Percentiles rank a stretch among this genome's conserved stretches.
phyloP scores from a whole-genome alignment of 345 rosid species.

The Salix exigua region DNA sequence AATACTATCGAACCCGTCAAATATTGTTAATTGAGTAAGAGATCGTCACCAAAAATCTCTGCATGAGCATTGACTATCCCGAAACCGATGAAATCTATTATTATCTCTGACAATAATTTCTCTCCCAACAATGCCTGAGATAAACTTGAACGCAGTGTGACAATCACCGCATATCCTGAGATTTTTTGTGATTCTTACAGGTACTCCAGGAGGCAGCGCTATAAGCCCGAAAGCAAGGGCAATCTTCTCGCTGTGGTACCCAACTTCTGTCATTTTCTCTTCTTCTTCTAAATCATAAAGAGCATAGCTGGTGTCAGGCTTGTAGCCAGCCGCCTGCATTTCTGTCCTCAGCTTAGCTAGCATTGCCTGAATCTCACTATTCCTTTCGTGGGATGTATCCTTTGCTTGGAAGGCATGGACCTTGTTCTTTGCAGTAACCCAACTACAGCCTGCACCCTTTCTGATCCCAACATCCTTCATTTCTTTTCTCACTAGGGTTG shows the following conservation, averaged over 20 bases:
- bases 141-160: slow-evolving; percentile 69
- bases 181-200: slow-evolving; percentile 77
- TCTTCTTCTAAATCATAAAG: slow-evolving; percentile 87
- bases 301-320: slow-evolving; percentile 52
- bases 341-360: slow-evolving; percentile 43
- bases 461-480: slow-evolving; percentile 68
- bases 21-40: background rate
- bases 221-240: slow-evolving; percentile 79
- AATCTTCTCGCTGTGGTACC: slow-evolving; percentile 76
- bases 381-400: slow-evolving; percentile 60
- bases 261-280: slow-evolving; percentile 65
- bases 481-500: slow-evolving; percentile 56
- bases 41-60: slow-evolving; percentile 61
- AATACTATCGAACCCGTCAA: background rate
- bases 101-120: slow-evolving; percentile 77
- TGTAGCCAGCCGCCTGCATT: slow-evolving; percentile 67
- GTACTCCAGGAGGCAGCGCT: slow-evolving; percentile 51
- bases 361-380: slow-evolving; percentile 56
- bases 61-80: slow-evolving; percentile 56
- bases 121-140: slow-evolving; percentile 50
- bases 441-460: slow-evolving; percentile 79
- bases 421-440: slow-evolving; percentile 65
- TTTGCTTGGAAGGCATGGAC: slow-evolving; percentile 82
- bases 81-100: slow-evolving; percentile 67
- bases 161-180: slow-evolving; percentile 88